Conservation (phyloP, 1,139 yeast species). For the Pichia sp. region DNA sequence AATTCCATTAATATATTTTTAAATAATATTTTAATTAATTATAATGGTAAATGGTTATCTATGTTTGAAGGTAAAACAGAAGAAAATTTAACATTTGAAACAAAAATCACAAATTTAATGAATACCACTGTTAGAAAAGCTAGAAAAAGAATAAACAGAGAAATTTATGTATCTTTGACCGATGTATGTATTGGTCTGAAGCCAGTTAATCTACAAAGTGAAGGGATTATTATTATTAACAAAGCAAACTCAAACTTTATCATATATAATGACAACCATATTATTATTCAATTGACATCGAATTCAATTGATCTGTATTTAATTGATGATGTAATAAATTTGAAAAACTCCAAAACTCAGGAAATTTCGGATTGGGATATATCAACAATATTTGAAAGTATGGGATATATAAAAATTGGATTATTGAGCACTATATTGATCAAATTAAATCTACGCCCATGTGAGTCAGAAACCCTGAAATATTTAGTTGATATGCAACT, state of each 20-base stretch:
- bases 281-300: slow-evolving; percentile 33
- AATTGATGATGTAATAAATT: slow-evolving; percentile 48
- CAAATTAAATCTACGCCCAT: slow-evolving; percentile 29
- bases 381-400: slow-evolving; percentile 28
- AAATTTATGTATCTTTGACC: slow-evolving; percentile 40
- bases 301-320: slow-evolving; percentile 43
- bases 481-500: slow-evolving; percentile 26
- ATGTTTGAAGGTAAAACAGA: slow-evolving; percentile 21
- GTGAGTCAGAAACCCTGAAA: slow-evolving; percentile 31
- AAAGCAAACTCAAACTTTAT: slow-evolving; percentile 49
- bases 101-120: no score
- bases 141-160: slow-evolving; percentile 18
- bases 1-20: slow-evolving; percentile 35
- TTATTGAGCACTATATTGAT: slow-evolving; percentile 37
- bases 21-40: slow-evolving; percentile 43
- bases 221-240: slow-evolving; percentile 43
- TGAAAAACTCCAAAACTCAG: slow-evolving; percentile 19
- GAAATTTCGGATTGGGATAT: slow-evolving; percentile 31
- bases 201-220: slow-evolving; percentile 53
- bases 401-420: slow-evolving; percentile 46
- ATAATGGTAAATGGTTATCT: slow-evolving; percentile 52
- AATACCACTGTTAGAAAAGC: neutral
- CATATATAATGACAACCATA: slow-evolving; percentile 22
- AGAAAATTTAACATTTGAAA: slow-evolving; percentile 4
- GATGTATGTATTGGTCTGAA: slow-evolving; percentile 52